Conservation (phyloP, 1,139 yeast species). For the Pichia sp. region DNA sequence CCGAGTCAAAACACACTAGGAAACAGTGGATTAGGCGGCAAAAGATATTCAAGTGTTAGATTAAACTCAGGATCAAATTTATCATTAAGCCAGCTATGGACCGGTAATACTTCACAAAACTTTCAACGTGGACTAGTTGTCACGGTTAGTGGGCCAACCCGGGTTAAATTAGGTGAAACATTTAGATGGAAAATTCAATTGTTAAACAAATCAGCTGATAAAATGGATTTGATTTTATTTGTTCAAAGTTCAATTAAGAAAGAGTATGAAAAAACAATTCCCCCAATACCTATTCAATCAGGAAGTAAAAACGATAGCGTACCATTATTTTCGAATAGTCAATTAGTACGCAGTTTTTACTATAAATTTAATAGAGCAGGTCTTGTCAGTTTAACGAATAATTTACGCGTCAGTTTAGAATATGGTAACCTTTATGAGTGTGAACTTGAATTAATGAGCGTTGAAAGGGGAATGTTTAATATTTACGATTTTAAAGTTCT, state of each 20-base stretch:
- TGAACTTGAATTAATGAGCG: constrained; percentile 52
- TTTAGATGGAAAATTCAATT: constrained; percentile 64
- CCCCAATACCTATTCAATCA: constrained; percentile 29
- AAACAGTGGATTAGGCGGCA: constrained; percentile 12
- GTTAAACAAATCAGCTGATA: constrained; percentile 46
- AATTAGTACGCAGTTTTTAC: constrained; percentile 25
- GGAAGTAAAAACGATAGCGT: constrained; percentile 20
- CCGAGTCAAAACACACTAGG: background rate
- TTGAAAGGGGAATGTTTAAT: constrained; percentile 58
- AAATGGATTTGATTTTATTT: constrained; percentile 37
- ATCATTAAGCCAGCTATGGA: constrained; percentile 29
- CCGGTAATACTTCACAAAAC: constrained; percentile 7
- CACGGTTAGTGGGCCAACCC: constrained; percentile 58
- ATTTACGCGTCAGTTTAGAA: constrained; percentile 51
- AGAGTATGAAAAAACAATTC: constrained; percentile 32
- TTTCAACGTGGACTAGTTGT: constrained; percentile 41
- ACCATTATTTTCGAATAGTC: constrained; percentile 24
- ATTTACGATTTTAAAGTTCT: constrained; percentile 60
- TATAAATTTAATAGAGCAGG: constrained; percentile 34
- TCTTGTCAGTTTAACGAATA: constrained; percentile 57
- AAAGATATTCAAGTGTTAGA: constrained; percentile 18
- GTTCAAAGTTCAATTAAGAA: constrained; percentile 29
- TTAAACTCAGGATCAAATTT: constrained; percentile 32
- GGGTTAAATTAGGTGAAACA: constrained; percentile 53
- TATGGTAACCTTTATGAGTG: constrained; percentile 61